A percentile compares a stretch with the other conserved stretches of the same genome.
These are phyloP conservation scores for Rheum nobile DNA, from an alignment of 148 eudicot species.

Conservation along the genomic window DNA sequence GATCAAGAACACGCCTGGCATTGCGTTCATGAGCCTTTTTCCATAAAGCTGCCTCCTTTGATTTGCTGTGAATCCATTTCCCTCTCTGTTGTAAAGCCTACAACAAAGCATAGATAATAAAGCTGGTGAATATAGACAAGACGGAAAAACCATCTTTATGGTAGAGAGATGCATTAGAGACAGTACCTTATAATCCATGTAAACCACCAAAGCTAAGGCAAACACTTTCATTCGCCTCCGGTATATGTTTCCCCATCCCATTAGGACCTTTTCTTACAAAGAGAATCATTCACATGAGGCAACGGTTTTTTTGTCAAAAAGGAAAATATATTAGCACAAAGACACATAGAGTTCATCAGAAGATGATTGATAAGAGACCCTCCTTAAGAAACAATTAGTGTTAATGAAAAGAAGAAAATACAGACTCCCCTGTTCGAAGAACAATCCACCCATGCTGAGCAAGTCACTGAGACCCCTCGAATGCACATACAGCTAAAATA, in stretches of 20 bases:
- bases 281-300: slow-evolving; percentile 2
- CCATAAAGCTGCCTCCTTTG: slow-evolving; percentile 65
- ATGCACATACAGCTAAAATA: background rate
- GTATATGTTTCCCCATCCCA: slow-evolving; percentile 82
- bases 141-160: background rate
- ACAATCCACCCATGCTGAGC: background rate
- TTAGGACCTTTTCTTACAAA: slow-evolving; percentile 15
- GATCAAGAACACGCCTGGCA: slow-evolving; percentile 74
- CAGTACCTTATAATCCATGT: slow-evolving; percentile 85
- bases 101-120: slow-evolving; percentile 8
- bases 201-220: slow-evolving; percentile 65
- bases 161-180: background rate
- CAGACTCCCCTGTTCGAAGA: background rate
- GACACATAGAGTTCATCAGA: background rate
- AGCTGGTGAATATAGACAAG: background rate
- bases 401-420: background rate
- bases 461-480: background rate
- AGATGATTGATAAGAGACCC: background rate
- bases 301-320: background rate
- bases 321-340: background rate
- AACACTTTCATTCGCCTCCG: slow-evolving; percentile 82
- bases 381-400: background rate
- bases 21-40: slow-evolving; percentile 89
- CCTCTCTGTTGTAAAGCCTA: slow-evolving; percentile 84
- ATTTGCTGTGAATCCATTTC: slow-evolving; percentile 58